Base-by-base conservation (phyloP, 1,284 basidiomycete species). In the Ceratobasidium sp. region DNA sequence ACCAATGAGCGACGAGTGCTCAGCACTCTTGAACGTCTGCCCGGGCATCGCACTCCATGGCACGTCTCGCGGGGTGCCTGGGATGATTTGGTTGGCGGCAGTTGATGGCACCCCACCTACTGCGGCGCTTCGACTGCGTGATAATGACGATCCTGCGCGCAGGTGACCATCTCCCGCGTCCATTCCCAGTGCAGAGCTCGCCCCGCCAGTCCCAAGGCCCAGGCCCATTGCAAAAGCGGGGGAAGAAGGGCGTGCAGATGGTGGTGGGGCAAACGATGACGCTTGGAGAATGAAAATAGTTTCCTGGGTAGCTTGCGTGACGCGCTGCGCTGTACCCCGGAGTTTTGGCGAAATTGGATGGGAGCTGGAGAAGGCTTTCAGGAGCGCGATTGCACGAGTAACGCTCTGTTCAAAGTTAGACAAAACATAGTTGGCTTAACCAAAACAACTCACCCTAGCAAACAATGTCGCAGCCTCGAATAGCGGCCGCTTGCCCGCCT, bases 271-370 rank as follows among this genome's bases (percentile, higher is more conserved):
- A 75, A 89, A 88, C 0, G 90, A 91, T n/a, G 91, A 91, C 55
- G 90, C 87, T 75, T 91, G 89, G 17, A 92, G 79, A 56, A 93
- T 81, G 74, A 91, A 89, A 58, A 89, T 86, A 73, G 91, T 88
- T 75, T 90, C 89, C 77, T 92, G 88, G 8, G 91, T 91, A 29
- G 87, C 84, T 73, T 90, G 89, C 43, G 87, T 90, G 70, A 93
- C 82, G 71, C 85, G 84, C 56, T 88, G 84, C 80, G 92, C 87
- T 75, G 87, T 86, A 56, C 80, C 83, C 68, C 88, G 84, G 56
- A 92, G 79, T 43, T 80, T 78, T 17, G 85, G 77, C 17, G 88
- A 84, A n/a, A 88, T 80, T 15, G 81, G 78, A 72, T 84, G 84
- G 7, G 83, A 79, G 53, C 82, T 60, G 34, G 68, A 40, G 35